Percentiles rank a stretch among this genome's conserved stretches.
phyloP scores from a whole-genome alignment of 2,329 filamentous ascomycete genomes.

The Arthrobotrys conoides region DNA sequence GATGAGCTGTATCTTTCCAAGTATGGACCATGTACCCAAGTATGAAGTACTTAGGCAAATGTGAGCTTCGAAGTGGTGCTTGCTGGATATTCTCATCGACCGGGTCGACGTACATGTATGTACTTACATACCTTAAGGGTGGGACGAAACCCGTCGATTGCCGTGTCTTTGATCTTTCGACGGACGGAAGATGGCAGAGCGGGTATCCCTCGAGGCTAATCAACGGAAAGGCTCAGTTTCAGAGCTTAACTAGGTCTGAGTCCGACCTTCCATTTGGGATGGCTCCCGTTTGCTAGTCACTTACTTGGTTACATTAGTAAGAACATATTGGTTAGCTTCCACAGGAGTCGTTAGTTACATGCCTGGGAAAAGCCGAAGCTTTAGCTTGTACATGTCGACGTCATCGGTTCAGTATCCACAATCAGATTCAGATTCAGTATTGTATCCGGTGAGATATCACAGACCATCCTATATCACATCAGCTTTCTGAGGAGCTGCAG shows the following conservation, averaged over 20 bases:
- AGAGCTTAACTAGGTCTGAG: constrained; percentile 46
- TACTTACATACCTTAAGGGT: background rate
- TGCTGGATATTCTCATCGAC: constrained; percentile 16
- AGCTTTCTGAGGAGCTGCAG: background rate
- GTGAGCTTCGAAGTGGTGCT: background rate
- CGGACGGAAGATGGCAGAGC: constrained; percentile 42
- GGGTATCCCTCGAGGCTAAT: constrained; percentile 42
- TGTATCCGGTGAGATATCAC: background rate
- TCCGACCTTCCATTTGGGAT: constrained; percentile 48
- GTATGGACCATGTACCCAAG: background rate
- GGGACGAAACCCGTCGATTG: constrained; percentile 43
- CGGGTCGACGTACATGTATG: constrained; percentile 25
- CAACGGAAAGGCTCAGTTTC: constrained; percentile 41
- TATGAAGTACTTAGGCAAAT: background rate
- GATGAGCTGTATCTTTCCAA: constrained; percentile 13
- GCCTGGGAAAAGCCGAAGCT: constrained; percentile 8
- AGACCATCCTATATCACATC: constrained; percentile 1
- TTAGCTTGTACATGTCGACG: too few relatives aligned
- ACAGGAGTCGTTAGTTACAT: constrained; percentile 3
- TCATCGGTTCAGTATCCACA: constrained; percentile 9
- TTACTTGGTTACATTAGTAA: constrained; percentile 4
- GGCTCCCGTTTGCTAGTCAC: constrained; percentile 33
- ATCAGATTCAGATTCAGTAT: background rate
- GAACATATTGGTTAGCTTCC: constrained; percentile 17
- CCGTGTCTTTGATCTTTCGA: constrained; percentile 46